phyloP scores from a whole-genome alignment of 2,329 filamentous ascomycete species.

The Venturia aucupariae region DNA sequence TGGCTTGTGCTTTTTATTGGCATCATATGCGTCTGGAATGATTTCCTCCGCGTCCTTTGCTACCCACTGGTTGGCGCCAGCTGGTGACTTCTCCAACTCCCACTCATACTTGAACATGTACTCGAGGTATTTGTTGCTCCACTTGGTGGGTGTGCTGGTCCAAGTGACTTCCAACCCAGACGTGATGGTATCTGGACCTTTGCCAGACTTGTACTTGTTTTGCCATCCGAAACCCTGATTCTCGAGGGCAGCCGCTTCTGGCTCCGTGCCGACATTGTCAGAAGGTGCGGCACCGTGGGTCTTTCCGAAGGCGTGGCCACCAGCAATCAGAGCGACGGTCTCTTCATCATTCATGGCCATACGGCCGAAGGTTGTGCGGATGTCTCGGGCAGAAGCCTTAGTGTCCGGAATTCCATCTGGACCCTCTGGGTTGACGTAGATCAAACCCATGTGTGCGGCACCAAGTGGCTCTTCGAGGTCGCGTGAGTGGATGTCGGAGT shows the following conservation, averaged over 20 bases:
- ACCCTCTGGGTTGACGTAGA: constrained; percentile 75
- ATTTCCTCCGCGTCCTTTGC: constrained; percentile 58
- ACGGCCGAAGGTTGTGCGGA: constrained; percentile 63
- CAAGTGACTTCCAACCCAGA: constrained; percentile 71
- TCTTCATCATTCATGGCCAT: constrained; percentile 82
- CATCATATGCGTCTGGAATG: constrained; percentile 63
- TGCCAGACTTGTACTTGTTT: constrained; percentile 55
- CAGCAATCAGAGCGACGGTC: constrained; percentile 69
- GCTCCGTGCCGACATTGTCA: constrained; percentile 58
- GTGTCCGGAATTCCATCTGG: constrained; percentile 65
- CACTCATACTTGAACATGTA: constrained; percentile 73
- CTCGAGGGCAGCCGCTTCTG: constrained; percentile 54
- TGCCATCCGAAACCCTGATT: constrained; percentile 65
- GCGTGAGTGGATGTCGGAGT: constrained; percentile 40
- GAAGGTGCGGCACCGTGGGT: constrained; percentile 63
- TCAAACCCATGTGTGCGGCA: constrained; percentile 65
- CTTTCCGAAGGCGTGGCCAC: constrained; percentile 73
- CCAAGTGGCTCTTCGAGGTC: constrained; percentile 60
- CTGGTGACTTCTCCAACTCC: constrained; percentile 66
- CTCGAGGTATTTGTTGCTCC: constrained; percentile 65
- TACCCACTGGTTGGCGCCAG: constrained; percentile 67
- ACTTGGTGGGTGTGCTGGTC: constrained; percentile 67
- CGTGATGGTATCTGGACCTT: constrained; percentile 65
- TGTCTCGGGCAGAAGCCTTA: constrained; percentile 59
- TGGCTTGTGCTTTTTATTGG: constrained; percentile 63